Conservation (phyloP, 2,329 filamentous ascomycete species). For the Epichloe sp. region DNA sequence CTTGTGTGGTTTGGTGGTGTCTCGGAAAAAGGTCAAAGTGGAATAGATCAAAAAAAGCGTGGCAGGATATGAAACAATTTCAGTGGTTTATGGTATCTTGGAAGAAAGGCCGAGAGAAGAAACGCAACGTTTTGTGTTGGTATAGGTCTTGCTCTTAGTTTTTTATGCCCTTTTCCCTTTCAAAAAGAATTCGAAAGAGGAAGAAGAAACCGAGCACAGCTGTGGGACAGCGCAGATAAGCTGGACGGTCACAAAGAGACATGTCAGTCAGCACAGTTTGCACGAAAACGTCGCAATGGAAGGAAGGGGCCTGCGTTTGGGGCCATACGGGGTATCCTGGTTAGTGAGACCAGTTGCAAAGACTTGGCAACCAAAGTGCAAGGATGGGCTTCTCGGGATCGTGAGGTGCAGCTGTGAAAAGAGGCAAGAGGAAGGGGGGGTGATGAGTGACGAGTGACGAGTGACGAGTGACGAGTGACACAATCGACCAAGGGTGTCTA, state of each 20-base stretch:
- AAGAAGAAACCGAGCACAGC: neutral
- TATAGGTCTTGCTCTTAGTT: neutral
- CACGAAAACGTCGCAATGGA: neutral
- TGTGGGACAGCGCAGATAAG: neutral
- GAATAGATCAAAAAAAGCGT: neutral
- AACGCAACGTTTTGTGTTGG: too few species aligned
- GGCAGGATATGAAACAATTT: neutral
- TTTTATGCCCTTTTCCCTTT: neutral
- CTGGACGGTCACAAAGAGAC: neutral
- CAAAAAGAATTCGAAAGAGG: neutral
- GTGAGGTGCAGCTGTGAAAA: neutral
- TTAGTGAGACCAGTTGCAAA: neutral
- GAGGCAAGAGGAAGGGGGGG: neutral
- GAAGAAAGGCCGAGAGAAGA: neutral
- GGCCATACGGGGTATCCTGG: neutral
- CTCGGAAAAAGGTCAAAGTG: neutral
- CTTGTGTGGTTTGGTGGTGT: neutral
- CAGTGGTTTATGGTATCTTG: neutral
- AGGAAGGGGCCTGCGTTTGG: neutral
- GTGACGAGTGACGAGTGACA: neutral
- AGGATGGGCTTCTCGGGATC: neutral
- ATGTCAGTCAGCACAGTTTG: slow-evolving; percentile 1
- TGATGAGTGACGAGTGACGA: neutral
- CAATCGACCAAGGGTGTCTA: neutral
- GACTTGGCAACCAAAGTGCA: neutral